Conservation (phyloP, 345 rosid species). For the Kandelia obovata region DNA sequence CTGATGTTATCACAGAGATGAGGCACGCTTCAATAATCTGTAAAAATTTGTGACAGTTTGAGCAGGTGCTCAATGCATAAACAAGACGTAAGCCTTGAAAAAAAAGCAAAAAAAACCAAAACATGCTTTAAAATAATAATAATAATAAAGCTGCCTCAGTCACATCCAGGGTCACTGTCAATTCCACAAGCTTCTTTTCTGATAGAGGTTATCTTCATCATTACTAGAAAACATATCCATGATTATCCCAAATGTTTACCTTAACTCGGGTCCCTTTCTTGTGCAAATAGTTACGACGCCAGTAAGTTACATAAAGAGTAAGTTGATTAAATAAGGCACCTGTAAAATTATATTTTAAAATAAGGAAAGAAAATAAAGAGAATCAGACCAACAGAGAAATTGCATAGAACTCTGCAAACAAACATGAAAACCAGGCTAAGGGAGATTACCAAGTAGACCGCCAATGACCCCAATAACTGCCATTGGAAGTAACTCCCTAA, state of each 20-base stretch:
- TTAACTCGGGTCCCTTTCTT: constrained; percentile 82
- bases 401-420: neutral
- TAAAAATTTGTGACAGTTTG: constrained; percentile 2
- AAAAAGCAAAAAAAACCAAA: constrained; percentile 6
- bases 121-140: too few species aligned
- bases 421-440: constrained; percentile 11
- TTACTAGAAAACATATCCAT: too few species aligned
- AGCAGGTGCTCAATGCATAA: neutral
- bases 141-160: too few species aligned
- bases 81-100: constrained; percentile 5
- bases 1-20: constrained; percentile 80
- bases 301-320: constrained; percentile 66
- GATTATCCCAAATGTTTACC: constrained; percentile 31
- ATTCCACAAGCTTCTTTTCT: too few species aligned
- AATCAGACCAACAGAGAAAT: constrained; percentile 1
- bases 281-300: constrained; percentile 89
- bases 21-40: constrained; percentile 98
- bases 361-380: constrained; percentile 11
- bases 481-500: constrained; percentile 92
- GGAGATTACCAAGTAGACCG: constrained; percentile 73
- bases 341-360: constrained; percentile 19
- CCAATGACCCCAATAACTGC: constrained; percentile 93
- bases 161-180: too few species aligned
- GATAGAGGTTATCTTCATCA: too few species aligned
- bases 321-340: constrained; percentile 98